Conservation (phyloP, 2,329 filamentous ascomycete species). For the Drechmeria coniospora region DNA sequence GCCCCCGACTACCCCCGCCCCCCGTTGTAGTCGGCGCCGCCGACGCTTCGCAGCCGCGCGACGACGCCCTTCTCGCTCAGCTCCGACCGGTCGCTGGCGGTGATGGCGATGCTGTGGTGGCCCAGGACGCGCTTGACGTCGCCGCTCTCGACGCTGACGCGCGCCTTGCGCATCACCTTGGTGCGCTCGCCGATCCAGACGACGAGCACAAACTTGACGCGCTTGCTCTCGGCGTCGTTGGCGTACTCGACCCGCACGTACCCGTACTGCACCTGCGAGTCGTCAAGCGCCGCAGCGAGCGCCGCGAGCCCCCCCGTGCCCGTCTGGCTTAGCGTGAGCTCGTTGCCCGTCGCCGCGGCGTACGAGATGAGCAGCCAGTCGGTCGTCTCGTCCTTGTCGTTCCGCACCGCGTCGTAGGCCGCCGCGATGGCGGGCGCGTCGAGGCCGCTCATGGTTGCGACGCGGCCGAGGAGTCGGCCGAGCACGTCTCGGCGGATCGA, state of each 20-base stretch:
- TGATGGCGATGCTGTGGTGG: slow-evolving; percentile 52
- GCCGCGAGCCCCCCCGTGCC: slow-evolving; percentile 46
- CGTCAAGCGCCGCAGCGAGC: slow-evolving; percentile 39
- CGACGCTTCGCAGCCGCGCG: slow-evolving; percentile 44
- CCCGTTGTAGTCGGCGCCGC: slow-evolving; percentile 58
- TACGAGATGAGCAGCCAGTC: slow-evolving; percentile 56
- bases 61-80: slow-evolving; percentile 48
- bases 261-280: slow-evolving; percentile 47
- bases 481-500: neutral
- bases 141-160: slow-evolving; percentile 51
- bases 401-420: slow-evolving; percentile 52
- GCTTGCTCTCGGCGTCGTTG: slow-evolving; percentile 53
- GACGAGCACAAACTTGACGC: slow-evolving; percentile 53
- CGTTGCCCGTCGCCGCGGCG: slow-evolving; percentile 37
- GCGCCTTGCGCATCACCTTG: slow-evolving; percentile 54
- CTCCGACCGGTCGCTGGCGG: slow-evolving; percentile 44
- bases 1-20: slow-evolving; percentile 46
- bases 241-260: slow-evolving; percentile 54
- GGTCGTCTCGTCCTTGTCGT: slow-evolving; percentile 46
- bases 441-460: slow-evolving; percentile 34
- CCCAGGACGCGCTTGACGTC: slow-evolving; percentile 46
- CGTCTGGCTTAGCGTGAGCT: slow-evolving; percentile 38
- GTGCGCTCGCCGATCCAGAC: slow-evolving; percentile 53
- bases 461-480: neutral
- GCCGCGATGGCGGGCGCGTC: slow-evolving; percentile 42